These are phyloP conservation scores for Tulasnella sp. DNA, from an alignment of 768 basidiomycete species.

Conservation along the genomic window DNA sequence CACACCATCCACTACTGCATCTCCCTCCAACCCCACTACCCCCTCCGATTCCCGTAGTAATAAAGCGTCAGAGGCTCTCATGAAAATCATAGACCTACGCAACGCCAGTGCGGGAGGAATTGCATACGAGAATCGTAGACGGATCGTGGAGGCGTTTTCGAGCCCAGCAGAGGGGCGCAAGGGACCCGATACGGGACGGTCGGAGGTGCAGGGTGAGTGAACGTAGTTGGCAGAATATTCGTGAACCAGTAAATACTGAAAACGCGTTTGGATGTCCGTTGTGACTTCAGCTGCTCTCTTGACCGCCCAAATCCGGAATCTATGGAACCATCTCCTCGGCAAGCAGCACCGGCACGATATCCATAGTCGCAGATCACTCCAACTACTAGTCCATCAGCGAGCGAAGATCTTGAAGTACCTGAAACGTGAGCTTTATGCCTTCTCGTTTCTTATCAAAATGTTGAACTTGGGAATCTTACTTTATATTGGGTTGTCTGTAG, in stretches of 20 bases:
- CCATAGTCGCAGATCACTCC: conserved; percentile 59
- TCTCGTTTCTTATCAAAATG: not conserved
- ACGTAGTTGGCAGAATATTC: too few relatives aligned
- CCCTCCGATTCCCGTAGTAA: too few relatives aligned
- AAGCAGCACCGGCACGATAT: conserved; percentile 59
- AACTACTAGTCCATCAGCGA: conserved; percentile 67
- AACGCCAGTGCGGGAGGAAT: conserved; percentile 86
- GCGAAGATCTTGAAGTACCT: conserved; percentile 77
- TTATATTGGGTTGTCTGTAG: not conserved
- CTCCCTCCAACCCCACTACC: too few relatives aligned
- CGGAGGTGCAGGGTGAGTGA: conserved; percentile 86
- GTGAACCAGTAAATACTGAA: too few relatives aligned
- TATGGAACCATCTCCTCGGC: conserved; percentile 55
- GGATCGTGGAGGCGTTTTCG: conserved; percentile 74
- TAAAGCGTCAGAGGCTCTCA: conserved; percentile 32
- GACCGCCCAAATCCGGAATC: conserved; percentile 73
- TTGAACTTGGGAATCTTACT: not conserved
- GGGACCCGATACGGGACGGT: conserved; percentile 57
- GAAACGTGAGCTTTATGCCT: conserved; percentile 28
- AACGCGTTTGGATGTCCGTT: not conserved
- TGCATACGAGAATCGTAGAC: conserved; percentile 70
- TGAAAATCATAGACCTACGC: conserved; percentile 64
- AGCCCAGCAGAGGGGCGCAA: conserved; percentile 25
- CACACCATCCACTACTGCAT: too few relatives aligned
- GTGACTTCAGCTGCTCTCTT: conserved; percentile 59